phyloP scores from a whole-genome alignment of 257 asterid species.

The Gardenia jasminoides region DNA sequence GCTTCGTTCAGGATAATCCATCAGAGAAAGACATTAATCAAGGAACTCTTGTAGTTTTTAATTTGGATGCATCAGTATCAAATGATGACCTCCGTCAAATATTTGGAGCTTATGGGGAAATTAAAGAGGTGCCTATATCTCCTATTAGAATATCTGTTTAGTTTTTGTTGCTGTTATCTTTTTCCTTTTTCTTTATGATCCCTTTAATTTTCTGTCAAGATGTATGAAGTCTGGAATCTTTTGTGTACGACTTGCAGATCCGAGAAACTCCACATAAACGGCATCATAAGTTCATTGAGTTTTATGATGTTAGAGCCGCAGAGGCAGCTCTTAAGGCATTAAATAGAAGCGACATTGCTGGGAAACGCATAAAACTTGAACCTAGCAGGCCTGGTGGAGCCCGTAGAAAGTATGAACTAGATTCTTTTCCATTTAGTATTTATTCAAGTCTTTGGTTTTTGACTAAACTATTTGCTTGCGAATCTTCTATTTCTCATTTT shows the following conservation, averaged over 20 bases:
- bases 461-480: no score
- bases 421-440: not conserved
- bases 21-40: conserved; percentile 94
- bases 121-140: conserved; percentile 74
- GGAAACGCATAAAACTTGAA: conserved; percentile 91
- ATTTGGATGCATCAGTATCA: conserved; percentile 91
- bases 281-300: conserved; percentile 95
- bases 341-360: conserved; percentile 86
- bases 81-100: conserved; percentile 91
- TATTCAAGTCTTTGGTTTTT: not conserved
- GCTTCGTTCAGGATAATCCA: conserved; percentile 74
- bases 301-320: conserved; percentile 91
- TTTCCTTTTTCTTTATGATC: conserved; percentile 4
- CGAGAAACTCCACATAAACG: conserved; percentile 95
- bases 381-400: conserved; percentile 98
- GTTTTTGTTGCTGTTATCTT: not conserved
- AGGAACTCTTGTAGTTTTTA: conserved; percentile 94
- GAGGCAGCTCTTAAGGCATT: conserved; percentile 94
- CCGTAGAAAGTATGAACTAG: conserved; percentile 65
- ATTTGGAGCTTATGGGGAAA: conserved; percentile 95
- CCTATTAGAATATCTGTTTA: conserved; percentile 1
- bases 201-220: conserved; percentile 10
- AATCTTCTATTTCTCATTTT: not conserved
- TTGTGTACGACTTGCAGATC: conserved; percentile 49
- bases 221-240: conserved; percentile 17